Evolutionary conservation across 441 rosid species (phyloP), one percentile per base, ranked within the genome.

Genomic region (Theobroma grandiflorum): DNA sequence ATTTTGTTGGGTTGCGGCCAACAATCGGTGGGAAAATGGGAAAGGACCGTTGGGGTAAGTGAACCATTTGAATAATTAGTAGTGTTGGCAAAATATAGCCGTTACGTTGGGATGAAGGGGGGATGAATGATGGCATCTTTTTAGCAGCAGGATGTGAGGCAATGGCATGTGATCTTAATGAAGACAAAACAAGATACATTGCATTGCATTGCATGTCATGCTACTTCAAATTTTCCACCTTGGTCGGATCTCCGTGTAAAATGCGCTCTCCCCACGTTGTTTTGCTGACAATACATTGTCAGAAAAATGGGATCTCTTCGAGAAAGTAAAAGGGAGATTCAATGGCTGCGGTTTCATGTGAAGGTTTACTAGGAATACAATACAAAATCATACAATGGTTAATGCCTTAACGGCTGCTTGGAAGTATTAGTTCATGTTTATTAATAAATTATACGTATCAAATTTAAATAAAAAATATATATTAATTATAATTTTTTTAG

Each of bases 31-130:
- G 71, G 82, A 81, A 84, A 90, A 80, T 71, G 64, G 81, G 78
- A 85, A 89, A 76, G 89, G 88, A 90, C 95, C 97, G 97, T 95
- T 92, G 81, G 80, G 73, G 43, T 68, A 65, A 69, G 74, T 77
- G 52, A 79, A 82, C 66, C 69, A 66, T 79, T 82, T 81, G 85
- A 83, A 80, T 79, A 57, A 72, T 75, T 64, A 64, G 11, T 62
- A 12, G 12, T 61, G 4, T 50, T 31, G 26, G 26, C 35, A 6
- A 49, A 77, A 81, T 84, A 75, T 87, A 82, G 86, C 89, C 85
- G 88, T 87, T 90, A 75, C 5, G 55, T 50, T 63, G 38, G 57
- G 38, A 38, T 74, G 33, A 35, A 61, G 35, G 26, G 53, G 64
- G 31, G 31, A 26, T 0, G 31, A 26, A 26, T 26, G 31, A 26